Evolutionary conservation across 192 early-diverging fungal species (phyloP), one percentile per base, ranked within the genome.

Genomic region (Anaeromyces robustus): DNA sequence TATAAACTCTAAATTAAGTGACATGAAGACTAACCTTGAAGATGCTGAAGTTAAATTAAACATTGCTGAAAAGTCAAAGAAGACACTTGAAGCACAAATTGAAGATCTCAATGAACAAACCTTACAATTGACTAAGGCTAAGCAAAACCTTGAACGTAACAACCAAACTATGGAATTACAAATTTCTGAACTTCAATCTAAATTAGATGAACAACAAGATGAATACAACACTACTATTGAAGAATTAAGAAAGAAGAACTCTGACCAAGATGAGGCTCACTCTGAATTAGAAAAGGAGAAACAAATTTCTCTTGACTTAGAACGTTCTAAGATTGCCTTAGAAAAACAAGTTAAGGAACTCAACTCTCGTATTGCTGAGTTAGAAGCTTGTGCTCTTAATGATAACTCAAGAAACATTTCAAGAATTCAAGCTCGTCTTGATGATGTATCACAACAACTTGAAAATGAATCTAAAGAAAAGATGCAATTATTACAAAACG

Each of bases 331-430:
- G 88, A 83, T 89, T 39, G 79, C 82, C 26, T 87, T 96, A n/a
- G 95, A 97, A 82, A 95, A 94, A 85, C 90, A 92, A 80, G 86
- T 94, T 78, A 94, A 94, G 82, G 93, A 95, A 84, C 87, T 95
- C 77, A 89, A 90, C 30, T 86, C 90, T 32, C 91, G 93, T 13
- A 85, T 96, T 30, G 85, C 93, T 78, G 94, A 94, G 77, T 86
- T 95, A 39, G 96, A 97, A 83, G 85, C 90, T 2, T 87, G 89
- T 29, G 89, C 88, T 26, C 85, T 92, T 22, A 79, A 79, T 29
- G 89, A 90, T 28, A 89, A 89, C 37, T 86, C 89, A 32, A 86
- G 85, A 9, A 88, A 87, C 77, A 86, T 84, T 41, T 89, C 86
- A 78, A 87, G 92, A 13, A 79, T 93, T 4, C 89, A 92, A 84